Evolutionary conservation across 306 rosid genomes (phyloP), one percentile per base, ranked within the genome.

Genomic region (Rubus parviflorus): DNA sequence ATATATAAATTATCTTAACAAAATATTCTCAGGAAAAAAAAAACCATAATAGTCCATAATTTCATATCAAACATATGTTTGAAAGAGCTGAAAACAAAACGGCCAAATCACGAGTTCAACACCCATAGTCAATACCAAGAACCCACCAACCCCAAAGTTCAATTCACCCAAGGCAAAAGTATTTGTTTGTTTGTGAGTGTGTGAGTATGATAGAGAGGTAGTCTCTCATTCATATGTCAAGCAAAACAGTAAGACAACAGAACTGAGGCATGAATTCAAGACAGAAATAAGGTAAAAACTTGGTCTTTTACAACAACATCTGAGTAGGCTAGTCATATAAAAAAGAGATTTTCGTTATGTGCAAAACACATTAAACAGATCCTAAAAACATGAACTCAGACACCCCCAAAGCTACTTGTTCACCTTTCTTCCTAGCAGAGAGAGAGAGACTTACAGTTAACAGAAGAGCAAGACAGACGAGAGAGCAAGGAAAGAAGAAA

Each of bases 391-490:
- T 15, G 62, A 70, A 35, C 30, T 11, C 22, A 47, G 4, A 48
- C n/a, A 22, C 72, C n/a, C 25, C 37, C 23, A 64, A 64, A 75
- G 64, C 69, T 60, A 74, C 17, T 8, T 42, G 16, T 48, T 74
- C 52, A 20, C 77, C 72, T 49, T 10, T 12, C 61, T 64, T 37
- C 12, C 47, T 38, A 37, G 30, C 71, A 53, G 75, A 73, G 70
- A 30, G 70, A 30, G 30, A 23, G 77, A 80, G 20, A 40, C 80
- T 53, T 53, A 61, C 83, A 75, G 67, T 69, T 9, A 49, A 69
- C 15, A 41, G 65, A 53, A 8, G 40, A 69, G 68, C 43, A 41
- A 22, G 10, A 35, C 37, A 15, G 20, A 53, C 53, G 60, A 74
- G 68, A 41, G 68, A 62, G 48, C 45, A 58, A 52, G 68, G 14